phyloP scores from a whole-genome alignment of 2,329 filamentous ascomycete species.

The Cyphellophora europaea region DNA sequence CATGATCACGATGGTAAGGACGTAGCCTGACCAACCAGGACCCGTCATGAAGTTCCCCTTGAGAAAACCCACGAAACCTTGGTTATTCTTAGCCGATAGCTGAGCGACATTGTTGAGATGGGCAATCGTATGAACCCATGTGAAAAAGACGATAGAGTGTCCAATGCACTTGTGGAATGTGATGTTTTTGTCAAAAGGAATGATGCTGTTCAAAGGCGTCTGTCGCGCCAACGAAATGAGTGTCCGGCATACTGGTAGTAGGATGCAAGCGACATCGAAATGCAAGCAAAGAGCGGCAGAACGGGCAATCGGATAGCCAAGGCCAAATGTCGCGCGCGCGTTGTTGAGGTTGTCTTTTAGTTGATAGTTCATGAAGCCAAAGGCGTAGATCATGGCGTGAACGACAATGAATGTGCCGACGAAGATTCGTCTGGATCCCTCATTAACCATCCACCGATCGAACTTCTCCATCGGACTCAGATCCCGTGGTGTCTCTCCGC shows the following conservation, averaged over 20 bases:
- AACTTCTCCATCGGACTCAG: constrained; percentile 63
- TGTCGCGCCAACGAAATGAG: constrained; percentile 72
- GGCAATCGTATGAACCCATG: constrained; percentile 78
- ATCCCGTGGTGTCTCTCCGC: constrained; percentile 59
- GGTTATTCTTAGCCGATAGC: constrained; percentile 62
- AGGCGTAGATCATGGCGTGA: constrained; percentile 68
- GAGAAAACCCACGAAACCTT: constrained; percentile 70
- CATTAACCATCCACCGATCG: constrained; percentile 83
- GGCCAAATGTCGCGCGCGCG: constrained; percentile 60
- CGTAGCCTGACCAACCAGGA: constrained; percentile 76
- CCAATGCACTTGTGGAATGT: constrained; percentile 78
- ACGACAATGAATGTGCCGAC: constrained; percentile 65
- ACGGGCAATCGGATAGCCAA: constrained; percentile 68
- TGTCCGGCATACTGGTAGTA: constrained; percentile 65
- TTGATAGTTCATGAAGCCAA: constrained; percentile 71
- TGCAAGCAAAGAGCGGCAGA: constrained; percentile 68
- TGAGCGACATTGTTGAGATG: constrained; percentile 83
- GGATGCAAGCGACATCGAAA: constrained; percentile 69
- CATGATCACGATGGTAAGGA: constrained; percentile 72
- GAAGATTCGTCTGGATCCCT: constrained; percentile 74
- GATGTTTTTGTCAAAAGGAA: constrained; percentile 51
- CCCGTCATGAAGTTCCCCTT: constrained; percentile 69
- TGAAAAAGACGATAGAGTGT: constrained; percentile 84
- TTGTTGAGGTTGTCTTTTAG: constrained; percentile 63
- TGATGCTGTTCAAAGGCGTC: constrained; percentile 74